Evolutionary conservation across 176 grass and related monocot genomes (phyloP).

Genomic region (bread wheat (Triticum aestivum)): DNA sequence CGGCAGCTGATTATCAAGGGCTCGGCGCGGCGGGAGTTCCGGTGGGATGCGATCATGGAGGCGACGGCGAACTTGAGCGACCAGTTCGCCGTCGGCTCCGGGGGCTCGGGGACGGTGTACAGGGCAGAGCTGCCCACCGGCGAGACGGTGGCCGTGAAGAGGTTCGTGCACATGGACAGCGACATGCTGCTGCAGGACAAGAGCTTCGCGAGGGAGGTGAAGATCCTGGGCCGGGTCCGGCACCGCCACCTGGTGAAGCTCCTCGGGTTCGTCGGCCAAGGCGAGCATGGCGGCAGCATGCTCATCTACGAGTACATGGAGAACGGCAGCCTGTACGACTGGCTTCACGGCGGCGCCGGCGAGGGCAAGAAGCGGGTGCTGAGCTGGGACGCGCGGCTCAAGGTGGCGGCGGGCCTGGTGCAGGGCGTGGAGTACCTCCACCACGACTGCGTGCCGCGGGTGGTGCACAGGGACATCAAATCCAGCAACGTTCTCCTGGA

Average conservation of each 20-base stretch:
- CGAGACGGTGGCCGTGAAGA: constrained; percentile 91
- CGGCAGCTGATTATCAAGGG: constrained; percentile 64
- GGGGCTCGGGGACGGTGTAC: constrained; percentile 88
- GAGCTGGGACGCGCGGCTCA: constrained; percentile 72
- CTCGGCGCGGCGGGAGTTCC: constrained; percentile 67
- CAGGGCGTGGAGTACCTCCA: constrained; percentile 93
- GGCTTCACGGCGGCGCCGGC: constrained; percentile 55
- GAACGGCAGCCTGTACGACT: constrained; percentile 93
- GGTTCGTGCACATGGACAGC: constrained; percentile 52
- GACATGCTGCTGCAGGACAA: constrained; percentile 60
- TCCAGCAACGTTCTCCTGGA: constrained; percentile 93
- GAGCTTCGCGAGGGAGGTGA: constrained; percentile 81
- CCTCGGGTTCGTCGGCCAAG: constrained; percentile 64
- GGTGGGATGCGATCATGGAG: constrained; percentile 97
- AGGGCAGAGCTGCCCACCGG: constrained; percentile 63
- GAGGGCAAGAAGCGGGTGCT: constrained; percentile 45
- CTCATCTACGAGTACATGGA: constrained; percentile 96
- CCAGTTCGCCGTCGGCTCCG: constrained; percentile 75
- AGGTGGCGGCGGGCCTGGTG: constrained; percentile 64
- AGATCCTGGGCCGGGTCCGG: constrained; percentile 69
- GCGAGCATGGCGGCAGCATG: constrained; percentile 40
- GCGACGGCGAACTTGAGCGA: constrained; percentile 82
- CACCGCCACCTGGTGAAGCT: constrained; percentile 98
- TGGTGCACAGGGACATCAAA: constrained; percentile 90
- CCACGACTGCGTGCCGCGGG: constrained; percentile 77